phyloP scores from a whole-genome alignment of 139 green algal genomes.

The Tetradesmus obliquus region DNA sequence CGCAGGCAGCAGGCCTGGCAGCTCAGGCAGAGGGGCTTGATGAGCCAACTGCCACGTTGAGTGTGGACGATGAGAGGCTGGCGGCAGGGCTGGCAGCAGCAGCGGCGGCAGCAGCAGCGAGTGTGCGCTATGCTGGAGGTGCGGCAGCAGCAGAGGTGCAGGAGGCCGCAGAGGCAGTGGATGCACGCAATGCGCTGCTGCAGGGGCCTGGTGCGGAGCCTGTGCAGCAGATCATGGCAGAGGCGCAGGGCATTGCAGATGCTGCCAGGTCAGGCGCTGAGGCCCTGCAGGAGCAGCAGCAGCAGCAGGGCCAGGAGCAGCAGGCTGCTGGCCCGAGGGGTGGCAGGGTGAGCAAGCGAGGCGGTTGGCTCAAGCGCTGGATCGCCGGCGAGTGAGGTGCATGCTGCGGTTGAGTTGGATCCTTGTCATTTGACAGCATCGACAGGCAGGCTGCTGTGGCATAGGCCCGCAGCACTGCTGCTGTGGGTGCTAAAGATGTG shows the following conservation, averaged over 20 bases:
- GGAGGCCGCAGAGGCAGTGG: background rate
- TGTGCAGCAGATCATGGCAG: slow-evolving; percentile 12
- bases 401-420: background rate
- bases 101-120: slow-evolving; percentile 13
- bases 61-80: background rate
- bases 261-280: background rate
- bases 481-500: no score
- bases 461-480: background rate
- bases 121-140: slow-evolving; percentile 6
- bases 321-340: background rate
- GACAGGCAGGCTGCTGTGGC: background rate
- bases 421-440: background rate
- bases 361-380: background rate
- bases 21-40: background rate
- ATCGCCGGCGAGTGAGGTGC: background rate
- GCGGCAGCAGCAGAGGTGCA: background rate
- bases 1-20: background rate
- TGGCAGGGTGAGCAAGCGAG: background rate
- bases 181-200: background rate
- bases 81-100: background rate
- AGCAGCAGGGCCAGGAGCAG: background rate
- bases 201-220: background rate
- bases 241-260: background rate
- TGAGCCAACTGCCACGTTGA: background rate
- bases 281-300: background rate